Evolutionary conservation across 164 flowering plant species (phyloP), one percentile per base, ranked within the genome.

Genomic region (Vitis amurensis): DNA sequence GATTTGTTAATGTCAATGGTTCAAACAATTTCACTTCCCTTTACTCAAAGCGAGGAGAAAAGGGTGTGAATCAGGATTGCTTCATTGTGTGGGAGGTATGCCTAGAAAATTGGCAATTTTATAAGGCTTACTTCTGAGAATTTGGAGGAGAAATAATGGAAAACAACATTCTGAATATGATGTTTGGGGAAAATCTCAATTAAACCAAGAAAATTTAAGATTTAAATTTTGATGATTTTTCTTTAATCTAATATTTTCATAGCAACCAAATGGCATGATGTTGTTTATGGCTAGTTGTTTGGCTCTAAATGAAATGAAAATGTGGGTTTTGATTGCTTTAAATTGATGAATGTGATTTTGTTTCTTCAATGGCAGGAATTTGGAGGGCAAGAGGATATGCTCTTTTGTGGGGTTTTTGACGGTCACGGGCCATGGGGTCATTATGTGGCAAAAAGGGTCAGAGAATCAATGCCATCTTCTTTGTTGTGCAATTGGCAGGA

Each of bases 401-500:
- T 82, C 13, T 91, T 93, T 64, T 91, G 97, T 70, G 98, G 98
- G 50, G 81, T 93, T 50, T 93, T 93, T 65, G 98, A 93, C 64
- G 98, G 98, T 68, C 98, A 93, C 66, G 97, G 98, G 23, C 84
- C 89, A 19, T 94, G 98, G 98, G 98, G 98, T 0, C 97, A 94
- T 70, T 83, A 68, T 74, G 93, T 94, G 17, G 78, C 97, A 0
- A 91, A 90, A 77, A 83, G 61, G 23, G 91, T 86, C 50, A 75
- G 92, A 69, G 79, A 94, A 62, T 77, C 86, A 23, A 77, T 94
- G 88, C 93, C 96, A 13, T 37, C 84, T 0, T 78, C 82, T 62
- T 76, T 94, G 84, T 80, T 91, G 14, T 75, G 86, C 72, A 81
- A 85, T 74, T 91, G 97, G 98, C 94, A 91, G 70, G 89, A 91